Evolutionary conservation across 2,329 filamentous ascomycete genomes (phyloP).

Genomic region (Fusarium lateritium): DNA sequence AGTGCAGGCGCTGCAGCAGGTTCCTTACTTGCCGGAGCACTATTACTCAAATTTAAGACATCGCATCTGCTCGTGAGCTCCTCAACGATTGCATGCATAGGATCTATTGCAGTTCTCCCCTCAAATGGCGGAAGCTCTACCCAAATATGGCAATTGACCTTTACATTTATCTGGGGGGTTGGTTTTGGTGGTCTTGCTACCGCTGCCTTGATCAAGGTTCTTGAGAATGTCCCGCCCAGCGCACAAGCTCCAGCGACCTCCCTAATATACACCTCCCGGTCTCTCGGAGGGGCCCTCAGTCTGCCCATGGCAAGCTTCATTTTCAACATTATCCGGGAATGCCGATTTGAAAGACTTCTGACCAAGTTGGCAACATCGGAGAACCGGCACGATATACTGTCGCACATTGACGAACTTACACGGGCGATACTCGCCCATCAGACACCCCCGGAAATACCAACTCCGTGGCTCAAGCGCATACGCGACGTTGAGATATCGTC

Average conservation of each 20-base stretch:
- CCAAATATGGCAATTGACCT: neutral
- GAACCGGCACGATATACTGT: neutral
- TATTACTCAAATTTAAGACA: neutral
- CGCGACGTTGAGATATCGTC: too few relatives aligned
- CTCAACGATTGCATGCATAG: neutral
- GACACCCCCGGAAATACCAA: neutral
- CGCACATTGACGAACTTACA: neutral
- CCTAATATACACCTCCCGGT: neutral
- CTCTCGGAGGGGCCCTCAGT: neutral
- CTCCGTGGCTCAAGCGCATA: neutral
- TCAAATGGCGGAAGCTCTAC: neutral
- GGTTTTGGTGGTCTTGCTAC: neutral
- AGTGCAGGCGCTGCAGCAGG: neutral
- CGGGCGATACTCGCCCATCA: neutral
- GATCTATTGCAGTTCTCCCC: neutral
- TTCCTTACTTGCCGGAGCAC: neutral
- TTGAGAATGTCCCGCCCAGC: neutral
- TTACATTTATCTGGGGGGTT: neutral
- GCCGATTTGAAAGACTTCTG: neutral
- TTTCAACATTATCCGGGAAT: neutral
- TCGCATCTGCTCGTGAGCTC: neutral
- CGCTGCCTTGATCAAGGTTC: neutral
- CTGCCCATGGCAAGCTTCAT: neutral
- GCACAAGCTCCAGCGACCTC: neutral
- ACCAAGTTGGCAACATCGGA: neutral